phyloP scores from a whole-genome alignment of 2,329 filamentous ascomycete species.

The Leptographium wingfieldii region DNA sequence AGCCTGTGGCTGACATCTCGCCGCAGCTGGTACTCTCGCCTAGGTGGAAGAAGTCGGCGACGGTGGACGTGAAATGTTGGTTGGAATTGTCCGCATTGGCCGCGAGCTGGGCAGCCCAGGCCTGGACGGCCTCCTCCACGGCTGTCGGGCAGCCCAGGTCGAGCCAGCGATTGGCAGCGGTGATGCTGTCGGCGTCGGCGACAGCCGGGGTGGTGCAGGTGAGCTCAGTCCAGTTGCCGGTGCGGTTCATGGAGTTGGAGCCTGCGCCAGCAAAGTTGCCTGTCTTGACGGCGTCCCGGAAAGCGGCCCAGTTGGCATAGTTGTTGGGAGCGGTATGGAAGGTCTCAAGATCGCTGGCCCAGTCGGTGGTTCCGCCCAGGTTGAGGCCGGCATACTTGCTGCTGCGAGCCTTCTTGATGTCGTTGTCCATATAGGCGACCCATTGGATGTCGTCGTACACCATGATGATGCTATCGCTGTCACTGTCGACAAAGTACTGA shows the following conservation, averaged over 20 bases:
- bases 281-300: no score
- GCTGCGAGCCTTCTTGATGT: slow-evolving; percentile 8
- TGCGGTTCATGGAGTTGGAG: slow-evolving; percentile 10
- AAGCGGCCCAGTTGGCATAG: slow-evolving; percentile 2
- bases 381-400: slow-evolving; percentile 6
- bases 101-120: slow-evolving; percentile 12
- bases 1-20: neutral
- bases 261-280: no score
- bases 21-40: neutral
- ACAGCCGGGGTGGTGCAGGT: slow-evolving; percentile 11
- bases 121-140: slow-evolving; percentile 16
- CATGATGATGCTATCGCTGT: slow-evolving; percentile 8
- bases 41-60: slow-evolving; percentile 4
- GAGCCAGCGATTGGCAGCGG: slow-evolving; percentile 15
- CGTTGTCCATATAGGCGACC: slow-evolving; percentile 12
- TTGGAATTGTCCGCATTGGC: neutral
- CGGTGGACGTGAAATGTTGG: slow-evolving; percentile 9
- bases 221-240: slow-evolving; percentile 15
- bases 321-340: no score
- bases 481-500: slow-evolving; percentile 2
- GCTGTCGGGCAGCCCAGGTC: slow-evolving; percentile 14
- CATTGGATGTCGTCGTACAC: slow-evolving; percentile 10
- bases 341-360: slow-evolving; percentile 15
- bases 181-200: neutral
- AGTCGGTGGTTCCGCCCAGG: slow-evolving; percentile 14